These are phyloP conservation scores for Ceratocystis albifundus DNA, from an alignment of 2,329 filamentous ascomycete genomes.

Conservation along the genomic window DNA sequence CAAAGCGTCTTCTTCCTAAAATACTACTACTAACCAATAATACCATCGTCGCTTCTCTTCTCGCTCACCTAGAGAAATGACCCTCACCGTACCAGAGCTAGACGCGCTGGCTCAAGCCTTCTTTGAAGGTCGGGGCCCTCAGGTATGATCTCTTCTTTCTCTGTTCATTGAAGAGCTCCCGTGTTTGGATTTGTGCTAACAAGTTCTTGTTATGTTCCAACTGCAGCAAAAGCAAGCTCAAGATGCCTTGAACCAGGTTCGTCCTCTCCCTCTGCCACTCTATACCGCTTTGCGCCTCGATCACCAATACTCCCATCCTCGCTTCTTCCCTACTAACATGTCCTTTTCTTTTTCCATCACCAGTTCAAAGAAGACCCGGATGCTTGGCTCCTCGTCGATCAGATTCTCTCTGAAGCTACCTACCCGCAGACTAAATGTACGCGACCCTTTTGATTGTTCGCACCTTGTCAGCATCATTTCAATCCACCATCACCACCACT, in stretches of 20 bases:
- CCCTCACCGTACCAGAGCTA: conserved; percentile 77
- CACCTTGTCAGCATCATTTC: not conserved
- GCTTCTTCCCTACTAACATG: conserved; percentile 15
- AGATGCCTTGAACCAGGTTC: conserved; percentile 81
- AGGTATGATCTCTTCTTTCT: conserved; percentile 46
- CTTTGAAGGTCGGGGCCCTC: conserved; percentile 90
- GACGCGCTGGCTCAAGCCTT: conserved; percentile 93
- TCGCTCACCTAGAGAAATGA: conserved; percentile 39
- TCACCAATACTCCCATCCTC: not conserved
- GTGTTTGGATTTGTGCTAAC: conserved; percentile 10
- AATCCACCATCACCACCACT: not conserved
- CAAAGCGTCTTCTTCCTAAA: conserved; percentile 17
- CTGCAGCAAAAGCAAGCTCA: conserved; percentile 90
- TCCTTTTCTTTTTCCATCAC: conserved; percentile 16
- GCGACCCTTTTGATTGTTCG: conserved; percentile 29
- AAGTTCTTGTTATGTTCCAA: conserved; percentile 19
- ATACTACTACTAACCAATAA: conserved; percentile 3
- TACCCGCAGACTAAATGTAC: conserved; percentile 94
- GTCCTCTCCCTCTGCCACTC: conserved; percentile 28
- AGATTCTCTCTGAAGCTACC: conserved; percentile 84
- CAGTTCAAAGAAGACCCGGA: conserved; percentile 99
- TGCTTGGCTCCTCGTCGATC: conserved; percentile 93
- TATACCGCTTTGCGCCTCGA: conserved; percentile 16
- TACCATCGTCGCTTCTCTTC: conserved; percentile 5
- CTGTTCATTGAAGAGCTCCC: conserved; percentile 10